Percentiles rank a stretch among this genome's conserved stretches.
Evolutionary conservation across 163 green algal species (phyloP).

Genomic region (Scenedesmus sp.): DNA sequence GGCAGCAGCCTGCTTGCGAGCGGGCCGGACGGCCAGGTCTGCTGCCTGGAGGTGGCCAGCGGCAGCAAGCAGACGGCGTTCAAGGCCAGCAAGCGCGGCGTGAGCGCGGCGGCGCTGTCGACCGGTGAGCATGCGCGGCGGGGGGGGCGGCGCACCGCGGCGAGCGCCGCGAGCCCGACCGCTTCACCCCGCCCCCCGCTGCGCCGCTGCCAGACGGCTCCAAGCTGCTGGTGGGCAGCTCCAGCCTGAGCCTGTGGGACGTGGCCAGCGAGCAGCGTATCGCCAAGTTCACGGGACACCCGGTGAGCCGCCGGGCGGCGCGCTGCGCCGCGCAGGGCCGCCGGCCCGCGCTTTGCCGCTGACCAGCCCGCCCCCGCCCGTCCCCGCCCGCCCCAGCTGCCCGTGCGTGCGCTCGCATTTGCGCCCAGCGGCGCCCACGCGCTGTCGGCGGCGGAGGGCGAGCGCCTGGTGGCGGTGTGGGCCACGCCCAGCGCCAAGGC

Average conservation of each 20-base stretch:
- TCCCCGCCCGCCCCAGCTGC: slow-evolving; percentile 33
- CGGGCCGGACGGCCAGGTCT: slow-evolving; percentile 31
- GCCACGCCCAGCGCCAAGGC: slow-evolving; percentile 39
- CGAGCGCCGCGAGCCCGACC: background rate
- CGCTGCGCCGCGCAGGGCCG: background rate
- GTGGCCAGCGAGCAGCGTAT: slow-evolving; percentile 25
- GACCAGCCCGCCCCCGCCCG: too few relatives aligned
- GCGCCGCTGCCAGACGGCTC: slow-evolving; percentile 43
- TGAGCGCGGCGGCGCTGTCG: slow-evolving; percentile 38
- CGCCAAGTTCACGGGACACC: slow-evolving; percentile 47
- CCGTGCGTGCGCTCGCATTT: slow-evolving; percentile 49
- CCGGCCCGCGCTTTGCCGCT: background rate
- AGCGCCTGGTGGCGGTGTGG: slow-evolving; percentile 63
- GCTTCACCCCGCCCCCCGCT: background rate
- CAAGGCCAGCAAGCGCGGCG: slow-evolving; percentile 44
- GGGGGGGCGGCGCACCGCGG: background rate
- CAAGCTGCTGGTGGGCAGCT: slow-evolving; percentile 38
- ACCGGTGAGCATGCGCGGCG: background rate
- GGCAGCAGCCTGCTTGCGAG: slow-evolving; percentile 31
- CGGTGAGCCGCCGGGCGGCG: slow-evolving; percentile 44
- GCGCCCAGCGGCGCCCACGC: slow-evolving; percentile 47
- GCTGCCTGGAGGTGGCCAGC: slow-evolving; percentile 6
- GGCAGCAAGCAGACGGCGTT: slow-evolving; percentile 29
- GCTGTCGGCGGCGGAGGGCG: slow-evolving; percentile 51
- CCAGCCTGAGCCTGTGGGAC: slow-evolving; percentile 45